phyloP scores from a whole-genome alignment of 192 early-diverging fungal genomes.

The Coemansia sp. region DNA sequence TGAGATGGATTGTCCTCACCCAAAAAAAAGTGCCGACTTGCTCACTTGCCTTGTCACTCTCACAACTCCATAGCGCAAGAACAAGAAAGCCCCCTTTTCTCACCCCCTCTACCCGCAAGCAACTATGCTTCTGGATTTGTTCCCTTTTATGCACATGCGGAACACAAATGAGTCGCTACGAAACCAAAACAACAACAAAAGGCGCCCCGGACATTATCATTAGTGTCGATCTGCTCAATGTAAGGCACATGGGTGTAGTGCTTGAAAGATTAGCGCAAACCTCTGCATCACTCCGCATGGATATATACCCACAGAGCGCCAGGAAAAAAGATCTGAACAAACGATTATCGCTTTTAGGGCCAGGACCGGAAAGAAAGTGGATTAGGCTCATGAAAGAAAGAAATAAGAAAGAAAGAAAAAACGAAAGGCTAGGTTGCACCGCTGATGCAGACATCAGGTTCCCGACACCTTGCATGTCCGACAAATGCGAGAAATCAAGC shows the following conservation, averaged over 20 bases:
- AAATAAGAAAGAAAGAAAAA: too few species aligned
- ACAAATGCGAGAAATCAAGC: background rate
- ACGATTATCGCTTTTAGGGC: background rate
- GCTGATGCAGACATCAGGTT: background rate
- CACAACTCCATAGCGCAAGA: slow-evolving; percentile 1
- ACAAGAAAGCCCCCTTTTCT: background rate
- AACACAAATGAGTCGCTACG: background rate
- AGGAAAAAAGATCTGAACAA: background rate
- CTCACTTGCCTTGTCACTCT: background rate
- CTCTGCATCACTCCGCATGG: background rate
- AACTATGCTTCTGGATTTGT: background rate
- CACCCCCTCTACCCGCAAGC: background rate
- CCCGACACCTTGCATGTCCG: background rate
- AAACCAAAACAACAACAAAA: slow-evolving; percentile 6
- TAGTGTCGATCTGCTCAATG: background rate
- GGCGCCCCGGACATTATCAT: background rate
- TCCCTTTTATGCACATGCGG: slow-evolving; percentile 1
- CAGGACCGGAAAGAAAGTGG: background rate
- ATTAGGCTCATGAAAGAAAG: background rate
- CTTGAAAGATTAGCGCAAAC: background rate
- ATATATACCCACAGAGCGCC: background rate
- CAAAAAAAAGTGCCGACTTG: slow-evolving; percentile 6
- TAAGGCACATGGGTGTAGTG: background rate
- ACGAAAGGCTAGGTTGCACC: background rate
- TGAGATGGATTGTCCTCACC: background rate